Percentiles rank a stretch among this genome's conserved stretches.
These are phyloP conservation scores for Colletotrichum gloeosporioides DNA, from an alignment of 2,329 filamentous ascomycete species.

Conservation along the genomic window DNA sequence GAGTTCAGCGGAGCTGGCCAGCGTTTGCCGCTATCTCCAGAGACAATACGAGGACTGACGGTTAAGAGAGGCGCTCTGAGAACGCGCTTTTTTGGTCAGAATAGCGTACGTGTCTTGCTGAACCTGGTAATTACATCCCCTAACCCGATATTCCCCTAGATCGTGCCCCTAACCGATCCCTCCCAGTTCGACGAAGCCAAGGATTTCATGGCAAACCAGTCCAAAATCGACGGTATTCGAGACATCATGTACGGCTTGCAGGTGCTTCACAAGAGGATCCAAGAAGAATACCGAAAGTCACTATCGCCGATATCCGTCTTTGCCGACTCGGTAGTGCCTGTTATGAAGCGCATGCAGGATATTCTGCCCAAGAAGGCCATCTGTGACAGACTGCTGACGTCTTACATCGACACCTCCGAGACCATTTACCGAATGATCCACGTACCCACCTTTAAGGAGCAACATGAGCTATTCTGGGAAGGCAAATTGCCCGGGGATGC, in stretches of 20 bases:
- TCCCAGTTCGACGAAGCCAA: constrained; percentile 59
- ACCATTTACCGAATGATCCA: constrained; percentile 60
- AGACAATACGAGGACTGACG: constrained; percentile 55
- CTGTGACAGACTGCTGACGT: constrained; percentile 55
- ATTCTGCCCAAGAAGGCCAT: constrained; percentile 56
- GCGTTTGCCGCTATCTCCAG: constrained; percentile 38
- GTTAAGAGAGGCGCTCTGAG: constrained; percentile 51
- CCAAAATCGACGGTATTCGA: constrained; percentile 42
- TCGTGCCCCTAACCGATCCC: constrained; percentile 15
- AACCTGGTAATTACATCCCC: constrained; percentile 50
- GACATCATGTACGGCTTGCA: constrained; percentile 51
- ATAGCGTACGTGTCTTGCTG: constrained; percentile 56
- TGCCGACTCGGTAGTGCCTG: constrained; percentile 63
- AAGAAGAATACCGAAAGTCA: constrained; percentile 51
- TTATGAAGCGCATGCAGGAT: constrained; percentile 63
- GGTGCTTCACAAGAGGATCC: constrained; percentile 52
- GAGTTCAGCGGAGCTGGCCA: constrained; percentile 38
- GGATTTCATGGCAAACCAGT: constrained; percentile 50
- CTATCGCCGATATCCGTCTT: constrained; percentile 60
- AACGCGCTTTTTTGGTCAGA: constrained; percentile 60
- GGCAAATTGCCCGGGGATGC: constrained; percentile 49
- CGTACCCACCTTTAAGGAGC: constrained; percentile 53
- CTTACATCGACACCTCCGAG: constrained; percentile 57
- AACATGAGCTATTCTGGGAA: constrained; percentile 59
- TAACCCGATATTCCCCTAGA: not conserved